Base-by-base conservation (phyloP, 2,329 filamentous ascomycete species). In the Exophiala spinifera region DNA sequence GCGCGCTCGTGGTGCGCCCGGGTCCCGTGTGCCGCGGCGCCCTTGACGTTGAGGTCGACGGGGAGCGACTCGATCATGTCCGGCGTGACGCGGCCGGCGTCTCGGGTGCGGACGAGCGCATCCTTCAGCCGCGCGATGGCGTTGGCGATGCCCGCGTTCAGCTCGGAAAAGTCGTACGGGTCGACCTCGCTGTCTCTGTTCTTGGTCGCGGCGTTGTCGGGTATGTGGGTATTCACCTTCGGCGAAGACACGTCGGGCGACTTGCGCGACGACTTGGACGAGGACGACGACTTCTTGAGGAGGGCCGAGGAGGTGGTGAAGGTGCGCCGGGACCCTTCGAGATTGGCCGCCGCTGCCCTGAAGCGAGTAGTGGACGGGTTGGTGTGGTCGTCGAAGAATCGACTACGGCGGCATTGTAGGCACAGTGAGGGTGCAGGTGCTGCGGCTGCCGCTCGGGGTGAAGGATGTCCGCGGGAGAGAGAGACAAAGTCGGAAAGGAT, bases 61-160 rank as follows among this genome's bases (percentile, higher is more conserved):
- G 78, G 76, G 49, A 88, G 63, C 17, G 70, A 72, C 68, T 88
- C 85, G 25, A 88, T 72, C 1, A 79, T 67, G 45, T 84, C 79
- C 0, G 82, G 80, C 57, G 85, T 86, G 65, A 86, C 78, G 21
- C 83, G 72, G 0, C 84, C 85, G 4, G 83, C 83, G 0, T 80
- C 76, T 3, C 83, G 75, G 11, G 88, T 72, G 65, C 85, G 84
- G 1, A 79, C 76, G 1, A 88, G 70, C 8, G 86, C 82, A 61
- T 80, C 78, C 59, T 81, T 82, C 20, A 89, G 72, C 47, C 75
- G 76, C 51, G 80, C 75, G 10, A 84, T 70, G 0, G 79, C 76
- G 51, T 75, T 75, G 11, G 76, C 70, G 50, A 88, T 83, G 8
- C 79, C 76, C 0, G 72, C 64, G 58, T 86, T 76, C 2, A 88